A percentile compares a stretch with the other conserved stretches of the same genome.
Conservation (phyloP, 306 rosid genomes). For the Pachyrhizus erosus region DNA sequence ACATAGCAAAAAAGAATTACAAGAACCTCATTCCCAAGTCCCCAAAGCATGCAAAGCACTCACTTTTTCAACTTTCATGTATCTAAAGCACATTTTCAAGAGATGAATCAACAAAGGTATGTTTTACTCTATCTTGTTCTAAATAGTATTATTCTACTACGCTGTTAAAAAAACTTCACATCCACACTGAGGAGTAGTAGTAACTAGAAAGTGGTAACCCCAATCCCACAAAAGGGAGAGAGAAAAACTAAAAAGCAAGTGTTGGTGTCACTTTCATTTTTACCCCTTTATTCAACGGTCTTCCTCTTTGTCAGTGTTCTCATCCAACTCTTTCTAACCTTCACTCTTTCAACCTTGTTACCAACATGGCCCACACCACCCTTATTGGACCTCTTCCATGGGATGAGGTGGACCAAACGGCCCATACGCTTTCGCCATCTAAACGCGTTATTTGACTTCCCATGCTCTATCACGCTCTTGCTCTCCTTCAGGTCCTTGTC, state of each 20-base stretch:
- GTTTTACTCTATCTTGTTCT: constrained; percentile 52
- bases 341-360: constrained; percentile 73
- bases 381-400: constrained; percentile 70
- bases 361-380: constrained; percentile 67
- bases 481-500: constrained; percentile 39
- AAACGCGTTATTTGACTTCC: constrained; percentile 59
- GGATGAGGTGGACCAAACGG: constrained; percentile 70
- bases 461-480: constrained; percentile 81
- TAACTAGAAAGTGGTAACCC: neutral
- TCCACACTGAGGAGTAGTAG: constrained; percentile 32
- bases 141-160: constrained; percentile 35
- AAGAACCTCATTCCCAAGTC: constrained; percentile 41
- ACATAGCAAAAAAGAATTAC: neutral
- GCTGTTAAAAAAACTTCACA: constrained; percentile 45
- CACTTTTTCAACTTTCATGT: neutral
- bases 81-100: constrained; percentile 50
- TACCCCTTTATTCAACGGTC: constrained; percentile 57
- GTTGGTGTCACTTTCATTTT: constrained; percentile 32
- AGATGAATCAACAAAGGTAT: constrained; percentile 47
- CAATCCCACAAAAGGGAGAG: neutral
- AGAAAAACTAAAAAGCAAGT: neutral
- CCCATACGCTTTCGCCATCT: constrained; percentile 91
- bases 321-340: constrained; percentile 79
- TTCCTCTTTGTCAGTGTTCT: constrained; percentile 71
- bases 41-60: constrained; percentile 41